These are phyloP conservation scores for Trichoderma erinaceum DNA, from an alignment of 495 filamentous ascomycete genomes.

Conservation along the genomic window DNA sequence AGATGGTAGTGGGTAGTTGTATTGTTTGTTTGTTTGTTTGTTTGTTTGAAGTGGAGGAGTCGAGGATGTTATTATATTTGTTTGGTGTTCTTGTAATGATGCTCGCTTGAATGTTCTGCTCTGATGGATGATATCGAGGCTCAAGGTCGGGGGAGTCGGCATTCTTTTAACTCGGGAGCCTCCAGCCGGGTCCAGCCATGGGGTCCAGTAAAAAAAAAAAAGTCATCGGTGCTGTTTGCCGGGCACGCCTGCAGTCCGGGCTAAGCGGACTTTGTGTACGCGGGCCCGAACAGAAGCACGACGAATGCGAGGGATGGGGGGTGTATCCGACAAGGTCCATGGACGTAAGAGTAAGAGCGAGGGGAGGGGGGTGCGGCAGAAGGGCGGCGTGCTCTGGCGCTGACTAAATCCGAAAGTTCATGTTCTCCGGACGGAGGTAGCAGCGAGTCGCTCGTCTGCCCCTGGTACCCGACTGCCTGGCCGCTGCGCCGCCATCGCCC, in stretches of 20 bases:
- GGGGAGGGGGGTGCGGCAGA: background rate
- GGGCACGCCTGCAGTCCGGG: background rate
- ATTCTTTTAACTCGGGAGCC: slow-evolving; percentile 13
- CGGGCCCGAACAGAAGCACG: slow-evolving; percentile 9
- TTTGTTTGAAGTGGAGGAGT: background rate
- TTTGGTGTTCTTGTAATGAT: background rate
- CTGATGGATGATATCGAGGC: slow-evolving; percentile 8
- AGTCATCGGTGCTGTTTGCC: background rate
- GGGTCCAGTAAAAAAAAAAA: background rate
- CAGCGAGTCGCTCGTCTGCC: slow-evolving; percentile 1
- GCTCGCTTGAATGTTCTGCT: slow-evolving; percentile 1
- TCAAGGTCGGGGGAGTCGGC: slow-evolving; percentile 14
- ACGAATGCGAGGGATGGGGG: slow-evolving; percentile 3
- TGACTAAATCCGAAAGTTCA: slow-evolving; percentile 12
- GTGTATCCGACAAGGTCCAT: background rate
- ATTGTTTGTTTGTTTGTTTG: background rate
- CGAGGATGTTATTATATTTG: background rate
- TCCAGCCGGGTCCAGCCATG: background rate
- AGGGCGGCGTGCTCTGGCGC: background rate
- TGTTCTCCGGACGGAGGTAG: slow-evolving; percentile 2
- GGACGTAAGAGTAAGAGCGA: background rate
- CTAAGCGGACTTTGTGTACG: slow-evolving; percentile 7
- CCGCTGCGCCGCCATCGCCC: background rate
- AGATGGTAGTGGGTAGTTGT: background rate
- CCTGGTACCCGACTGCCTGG: slow-evolving; percentile 3